Evolutionary conservation across 331 rosid genomes (phyloP), one percentile per base, ranked within the genome.

Genomic region (Quercus lobata): DNA sequence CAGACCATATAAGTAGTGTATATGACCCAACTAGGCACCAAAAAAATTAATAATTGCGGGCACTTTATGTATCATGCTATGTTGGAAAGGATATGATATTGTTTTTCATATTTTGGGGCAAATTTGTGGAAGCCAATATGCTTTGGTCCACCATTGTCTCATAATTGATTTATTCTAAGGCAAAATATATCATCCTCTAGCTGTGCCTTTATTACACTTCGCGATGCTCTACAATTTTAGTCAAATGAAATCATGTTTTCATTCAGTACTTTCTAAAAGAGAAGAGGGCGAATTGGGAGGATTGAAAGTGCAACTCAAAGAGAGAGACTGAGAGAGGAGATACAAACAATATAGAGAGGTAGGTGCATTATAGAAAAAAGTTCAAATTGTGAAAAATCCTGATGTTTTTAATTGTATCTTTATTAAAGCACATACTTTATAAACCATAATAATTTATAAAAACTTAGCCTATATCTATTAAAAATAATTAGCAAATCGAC

Each of bases 221-320:
- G 12, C 49, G 72, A 49, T 76, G n/a, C 71, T 74, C 55, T 76
- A 73, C 73, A 61, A 71, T 49, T 78, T 54, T 57, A 76, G 82
- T 89, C 87, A 81, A 80, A 41, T 41, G 49, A 41, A 2, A 65
- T 82, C 24, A 80, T 52, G 66, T 53, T 78, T 80, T 49, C 17
- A 15, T 49, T 49, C 16, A 11, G 6, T 49, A 0, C 65, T 57
- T 25, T n/a, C 29, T 57, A 7, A 9, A 57, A 57, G 29, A 57
- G 16, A 57, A 9, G 1, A 21, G 63, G 12, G 5, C 17, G 1
- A 14, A 49, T 49, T 49, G 55, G 17, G 55, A 49, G 55, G 55
- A 49, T 49, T 49, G 55, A 49, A 49, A 49, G 18, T 49, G 55
- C 0, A 49, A 4, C 55, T 49, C 49, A 41, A 1, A 41, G 14